Evolutionary conservation across 2,329 filamentous ascomycete genomes (phyloP).

Genomic region (Verticillium klebahnii): DNA sequence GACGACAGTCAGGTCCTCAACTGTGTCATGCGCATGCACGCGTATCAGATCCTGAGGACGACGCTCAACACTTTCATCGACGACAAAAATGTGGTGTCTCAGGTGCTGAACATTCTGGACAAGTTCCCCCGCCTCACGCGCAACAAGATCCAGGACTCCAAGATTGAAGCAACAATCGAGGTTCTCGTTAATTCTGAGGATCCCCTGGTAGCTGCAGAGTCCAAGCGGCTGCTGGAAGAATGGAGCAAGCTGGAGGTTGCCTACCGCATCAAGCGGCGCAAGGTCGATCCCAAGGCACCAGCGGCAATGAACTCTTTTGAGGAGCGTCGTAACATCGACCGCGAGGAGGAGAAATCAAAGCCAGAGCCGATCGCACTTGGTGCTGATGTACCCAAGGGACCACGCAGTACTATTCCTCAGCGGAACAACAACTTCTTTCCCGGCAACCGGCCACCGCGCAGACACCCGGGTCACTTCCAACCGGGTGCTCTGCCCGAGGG

Average conservation of each 20-base stretch:
- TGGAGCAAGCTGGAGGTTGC: conserved; percentile 89
- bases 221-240: conserved; percentile 67
- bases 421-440: conserved; percentile 46
- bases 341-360: conserved; percentile 33
- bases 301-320: conserved; percentile 47
- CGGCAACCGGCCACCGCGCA: conserved; percentile 32
- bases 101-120: conserved; percentile 85
- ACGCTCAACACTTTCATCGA: conserved; percentile 79
- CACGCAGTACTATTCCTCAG: conserved; percentile 55
- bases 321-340: conserved; percentile 51
- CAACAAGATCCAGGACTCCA: conserved; percentile 96
- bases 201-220: conserved; percentile 67
- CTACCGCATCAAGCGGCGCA: conserved; percentile 90
- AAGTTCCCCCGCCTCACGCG: conserved; percentile 85
- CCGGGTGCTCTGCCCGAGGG: conserved; percentile 65
- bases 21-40: conserved; percentile 91
- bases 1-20: conserved; percentile 84
- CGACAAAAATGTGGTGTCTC: conserved; percentile 85
- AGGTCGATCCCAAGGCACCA: conserved; percentile 65
- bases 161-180: conserved; percentile 80
- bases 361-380: conserved; percentile 36
- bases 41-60: conserved; percentile 90
- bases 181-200: conserved; percentile 64
- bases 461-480: conserved; percentile 50
- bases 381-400: conserved; percentile 52